phyloP scores from a whole-genome alignment of 2,329 filamentous ascomycete species.

The Fusarium paranaense region DNA sequence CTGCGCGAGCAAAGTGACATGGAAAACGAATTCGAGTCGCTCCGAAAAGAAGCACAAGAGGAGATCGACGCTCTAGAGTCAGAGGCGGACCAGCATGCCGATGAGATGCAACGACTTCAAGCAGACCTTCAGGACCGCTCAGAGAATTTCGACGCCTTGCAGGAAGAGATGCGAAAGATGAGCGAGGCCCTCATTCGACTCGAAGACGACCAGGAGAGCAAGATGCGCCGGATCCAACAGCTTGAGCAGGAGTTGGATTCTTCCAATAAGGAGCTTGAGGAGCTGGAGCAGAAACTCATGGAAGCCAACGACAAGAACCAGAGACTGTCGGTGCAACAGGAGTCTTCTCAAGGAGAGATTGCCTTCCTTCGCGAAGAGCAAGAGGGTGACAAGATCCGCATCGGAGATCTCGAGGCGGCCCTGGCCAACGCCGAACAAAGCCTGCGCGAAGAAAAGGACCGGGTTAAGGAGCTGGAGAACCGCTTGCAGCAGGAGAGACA shows the following conservation, averaged over 20 bases:
- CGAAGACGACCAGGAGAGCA: slow-evolving; percentile 88
- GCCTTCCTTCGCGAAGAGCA: slow-evolving; percentile 96
- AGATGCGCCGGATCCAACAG: slow-evolving; percentile 81
- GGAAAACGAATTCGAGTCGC: slow-evolving; percentile 70
- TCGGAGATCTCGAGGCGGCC: slow-evolving; percentile 89
- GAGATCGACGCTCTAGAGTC: slow-evolving; percentile 75
- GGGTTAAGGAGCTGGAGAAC: slow-evolving; percentile 76
- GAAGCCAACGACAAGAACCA: slow-evolving; percentile 91
- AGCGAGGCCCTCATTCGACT: slow-evolving; percentile 87
- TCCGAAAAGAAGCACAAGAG: slow-evolving; percentile 73
- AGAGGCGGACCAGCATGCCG: slow-evolving; percentile 78
- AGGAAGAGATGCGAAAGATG: slow-evolving; percentile 92
- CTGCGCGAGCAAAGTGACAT: slow-evolving; percentile 72
- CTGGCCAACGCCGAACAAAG: slow-evolving; percentile 82
- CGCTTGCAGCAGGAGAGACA: slow-evolving; percentile 83
- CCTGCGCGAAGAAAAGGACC: slow-evolving; percentile 87
- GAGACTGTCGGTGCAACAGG: slow-evolving; percentile 88
- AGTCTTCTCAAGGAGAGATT: slow-evolving; percentile 93
- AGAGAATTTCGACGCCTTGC: slow-evolving; percentile 91
- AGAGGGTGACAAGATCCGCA: slow-evolving; percentile 97
- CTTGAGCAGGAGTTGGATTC: slow-evolving; percentile 86
- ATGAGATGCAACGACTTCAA: slow-evolving; percentile 77
- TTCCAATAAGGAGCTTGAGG: slow-evolving; percentile 87
- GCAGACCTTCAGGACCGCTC: slow-evolving; percentile 79
- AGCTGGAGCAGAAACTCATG: slow-evolving; percentile 83